Evolutionary conservation across 768 basidiomycete species (phyloP).

Genomic region (Fomitopsis serialis): DNA sequence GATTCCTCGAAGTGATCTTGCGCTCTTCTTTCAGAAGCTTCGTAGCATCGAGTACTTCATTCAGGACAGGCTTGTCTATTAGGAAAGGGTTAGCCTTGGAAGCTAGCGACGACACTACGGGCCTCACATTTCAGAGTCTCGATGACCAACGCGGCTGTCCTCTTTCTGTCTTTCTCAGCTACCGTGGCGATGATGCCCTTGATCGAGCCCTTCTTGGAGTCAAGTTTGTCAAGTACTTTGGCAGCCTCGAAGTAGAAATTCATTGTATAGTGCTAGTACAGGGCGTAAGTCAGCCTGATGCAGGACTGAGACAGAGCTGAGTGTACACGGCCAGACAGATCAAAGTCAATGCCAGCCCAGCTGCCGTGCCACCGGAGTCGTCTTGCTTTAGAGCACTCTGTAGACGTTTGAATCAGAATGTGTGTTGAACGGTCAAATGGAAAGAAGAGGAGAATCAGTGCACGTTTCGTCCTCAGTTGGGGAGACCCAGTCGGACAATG

Average conservation of each 20-base stretch:
- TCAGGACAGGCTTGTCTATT: slow-evolving; percentile 74
- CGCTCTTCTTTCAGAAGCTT: slow-evolving; percentile 72
- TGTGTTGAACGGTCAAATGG: too few relatives aligned
- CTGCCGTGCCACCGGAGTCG: too few relatives aligned
- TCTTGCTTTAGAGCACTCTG: too few relatives aligned
- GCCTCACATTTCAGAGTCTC: slow-evolving; percentile 91
- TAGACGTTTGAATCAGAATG: too few relatives aligned
- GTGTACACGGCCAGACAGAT: not conserved
- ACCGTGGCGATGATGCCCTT: slow-evolving; percentile 75
- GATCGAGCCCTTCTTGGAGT: slow-evolving; percentile 88
- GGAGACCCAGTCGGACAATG: slow-evolving; percentile 74
- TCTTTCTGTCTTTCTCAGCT: slow-evolving; percentile 68
- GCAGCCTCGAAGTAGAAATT: slow-evolving; percentile 95
- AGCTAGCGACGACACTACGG: not conserved
- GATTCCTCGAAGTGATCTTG: slow-evolving; percentile 68
- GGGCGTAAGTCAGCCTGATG: slow-evolving; percentile 19
- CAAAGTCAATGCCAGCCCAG: too few relatives aligned
- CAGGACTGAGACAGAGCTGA: not conserved
- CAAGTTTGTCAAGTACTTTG: slow-evolving; percentile 76
- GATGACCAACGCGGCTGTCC: slow-evolving; percentile 83
- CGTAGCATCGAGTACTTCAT: slow-evolving; percentile 60
- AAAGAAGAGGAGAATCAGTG: slow-evolving; percentile 13
- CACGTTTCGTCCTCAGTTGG: slow-evolving; percentile 44
- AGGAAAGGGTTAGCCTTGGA: not conserved
- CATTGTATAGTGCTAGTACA: slow-evolving; percentile 45